Evolutionary conservation across 768 basidiomycete species (phyloP), one percentile per base, ranked within the genome.

Genomic region (Sutorius australiensis): DNA sequence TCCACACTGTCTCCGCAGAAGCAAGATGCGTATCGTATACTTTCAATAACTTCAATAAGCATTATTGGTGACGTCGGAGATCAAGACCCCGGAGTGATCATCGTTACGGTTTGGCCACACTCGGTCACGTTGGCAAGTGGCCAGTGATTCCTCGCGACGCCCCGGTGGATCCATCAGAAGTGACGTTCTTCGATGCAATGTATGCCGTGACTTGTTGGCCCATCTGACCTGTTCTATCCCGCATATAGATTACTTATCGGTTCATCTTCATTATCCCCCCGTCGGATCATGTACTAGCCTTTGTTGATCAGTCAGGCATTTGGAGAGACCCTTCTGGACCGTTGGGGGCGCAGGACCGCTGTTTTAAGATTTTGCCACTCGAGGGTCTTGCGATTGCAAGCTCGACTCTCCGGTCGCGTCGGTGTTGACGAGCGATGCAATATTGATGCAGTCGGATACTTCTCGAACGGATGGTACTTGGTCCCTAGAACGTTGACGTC

Each of bases 81-180:
- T 34, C 19, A 34, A 42, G 46, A 24, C 33, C 40, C 48, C 50
- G 51, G 43, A 48, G 28, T 13, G 54, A 34, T 46, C 28, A 34
- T 24, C 38, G 38, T 56, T 37, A 39, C 24, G 4, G 24, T 24
- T 24, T 24, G 24, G 24, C 24, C 4, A 24, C 2, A 24, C 24
- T 24, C 24, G 24, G 24, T 24, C 24, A 24, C 24, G 24, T 24
- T 24, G 24, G 24, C 24, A 24, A n/a, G n/a, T n/a, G n/a, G n/a
- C n/a, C n/a, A n/a, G n/a, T n/a, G n/a, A n/a, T n/a, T 48, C 50
- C 13, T 43, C 24, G 46, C 34, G 40, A 59, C 30, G 43, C 46
- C 24, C 24, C 13, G 43, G 48, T 38, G 50, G 34, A 53, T 56
- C 51, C 41, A 16, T 12, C 21, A 11, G 14, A 33, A 24, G 19